A percentile compares a stretch with the other conserved stretches of the same genome.
These are phyloP conservation scores for Silybum marianum DNA, from an alignment of 129 eudicot genomes.

Conservation along the genomic window DNA sequence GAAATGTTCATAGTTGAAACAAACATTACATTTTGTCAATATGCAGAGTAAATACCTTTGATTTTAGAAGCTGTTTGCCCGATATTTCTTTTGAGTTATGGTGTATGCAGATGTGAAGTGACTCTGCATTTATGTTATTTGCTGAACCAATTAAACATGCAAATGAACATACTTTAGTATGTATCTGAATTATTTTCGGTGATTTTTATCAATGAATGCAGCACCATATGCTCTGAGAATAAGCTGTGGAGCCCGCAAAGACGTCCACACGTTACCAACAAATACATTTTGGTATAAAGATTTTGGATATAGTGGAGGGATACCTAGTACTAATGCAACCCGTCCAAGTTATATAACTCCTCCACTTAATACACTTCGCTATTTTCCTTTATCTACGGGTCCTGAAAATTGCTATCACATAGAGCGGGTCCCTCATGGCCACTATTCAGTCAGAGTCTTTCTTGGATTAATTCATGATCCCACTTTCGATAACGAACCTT, in stretches of 20 bases:
- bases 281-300: conserved; percentile 92
- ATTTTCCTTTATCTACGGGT: conserved; percentile 85
- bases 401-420: conserved; percentile 93
- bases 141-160: background rate
- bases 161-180: background rate
- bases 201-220: conserved; percentile 33
- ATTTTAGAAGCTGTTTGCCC: background rate
- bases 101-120: background rate
- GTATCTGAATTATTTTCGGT: background rate
- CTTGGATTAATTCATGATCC: conserved; percentile 75
- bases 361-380: conserved; percentile 64
- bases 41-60: background rate
- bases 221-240: conserved; percentile 81
- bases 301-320: conserved; percentile 85
- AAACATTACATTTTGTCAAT: background rate
- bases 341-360: conserved; percentile 81
- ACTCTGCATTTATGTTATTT: background rate
- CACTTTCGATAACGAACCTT: conserved; percentile 83
- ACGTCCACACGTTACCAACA: conserved; percentile 63
- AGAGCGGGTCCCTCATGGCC: conserved; percentile 72
- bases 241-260: conserved; percentile 89
- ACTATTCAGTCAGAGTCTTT: conserved; percentile 71
- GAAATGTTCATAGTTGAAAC: background rate
- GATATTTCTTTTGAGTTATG: background rate
- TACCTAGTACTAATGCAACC: conserved; percentile 65